Base-by-base conservation (phyloP, 2,329 filamentous ascomycete genomes). In the Orbilia brochopaga region DNA sequence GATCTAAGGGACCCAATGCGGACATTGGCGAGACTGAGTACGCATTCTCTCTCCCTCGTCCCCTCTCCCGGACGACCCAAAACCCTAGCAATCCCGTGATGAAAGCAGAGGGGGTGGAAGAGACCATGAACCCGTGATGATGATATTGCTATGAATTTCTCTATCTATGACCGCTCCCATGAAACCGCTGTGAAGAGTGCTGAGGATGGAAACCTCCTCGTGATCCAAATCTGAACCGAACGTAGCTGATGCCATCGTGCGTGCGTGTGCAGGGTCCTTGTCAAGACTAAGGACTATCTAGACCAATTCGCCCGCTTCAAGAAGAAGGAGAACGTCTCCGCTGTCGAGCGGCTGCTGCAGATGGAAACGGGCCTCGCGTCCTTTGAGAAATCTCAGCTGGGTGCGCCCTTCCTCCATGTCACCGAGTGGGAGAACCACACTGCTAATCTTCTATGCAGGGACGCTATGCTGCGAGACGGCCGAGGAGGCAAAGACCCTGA, bases 281-380 rank as follows among this genome's bases (percentile, higher is more conserved):
- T 86, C 74, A 92, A 96, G 80, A 97, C 93, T 24, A 85, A 92
- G 75, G 91, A 92, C 78, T 97, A 99, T 81, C 87, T 97, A 60
- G 92, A 96, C 77, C 88, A 92, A 74, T 99, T 99, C 81, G 90
- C 92, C 17, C 90, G 94, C 37, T 97, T 97, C 85, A 96, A 96
- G 82, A 88, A 92, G 77, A 92, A 93, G 79, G 91, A 96, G 80
- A 94, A 94, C 75, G 90, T 96, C 78, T 90, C 96, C 81, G 90
- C 91, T n/a, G 91, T 97, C 32, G 92, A 96, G 81, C 87, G 91
- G 69, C 83, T 97, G 76, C 85, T 97, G 74, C 90, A 90, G 75
- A 86, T 88, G 67, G 89, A 91, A 78, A 86, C 87, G 74, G 87
- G 91, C 79, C 83, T 99, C 76, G 90, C 91, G 77, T 90, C 92